Conservation (phyloP, 176 grass and related monocot genomes). For the Miscanthus lutarioriparius region DNA sequence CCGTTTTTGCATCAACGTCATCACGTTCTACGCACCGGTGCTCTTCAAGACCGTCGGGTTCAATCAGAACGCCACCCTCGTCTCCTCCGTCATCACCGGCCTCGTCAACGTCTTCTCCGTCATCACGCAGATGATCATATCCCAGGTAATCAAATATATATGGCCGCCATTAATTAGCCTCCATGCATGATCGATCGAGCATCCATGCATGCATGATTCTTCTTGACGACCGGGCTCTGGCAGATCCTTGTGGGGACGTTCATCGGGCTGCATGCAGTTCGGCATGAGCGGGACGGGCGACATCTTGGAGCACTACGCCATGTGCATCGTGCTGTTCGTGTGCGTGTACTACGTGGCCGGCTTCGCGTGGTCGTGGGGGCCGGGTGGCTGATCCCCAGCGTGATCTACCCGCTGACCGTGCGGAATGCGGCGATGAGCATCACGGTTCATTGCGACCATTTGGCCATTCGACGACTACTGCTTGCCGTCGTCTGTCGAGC, state of each 20-base stretch:
- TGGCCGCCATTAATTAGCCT: too few species aligned
- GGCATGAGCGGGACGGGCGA: slow-evolving; percentile 45
- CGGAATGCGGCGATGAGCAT: slow-evolving; percentile 44
- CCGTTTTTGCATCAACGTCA: slow-evolving; percentile 62
- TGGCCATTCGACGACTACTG: too few species aligned
- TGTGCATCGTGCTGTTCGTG: slow-evolving; percentile 67
- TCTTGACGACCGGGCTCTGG: too few species aligned
- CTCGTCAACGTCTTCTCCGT: slow-evolving; percentile 57
- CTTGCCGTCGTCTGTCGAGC: too few species aligned
- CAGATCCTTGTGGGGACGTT: slow-evolving; percentile 56
- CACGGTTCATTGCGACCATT: slow-evolving; percentile 13
- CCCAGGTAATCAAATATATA: slow-evolving; percentile 10
- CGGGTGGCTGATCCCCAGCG: slow-evolving; percentile 57
- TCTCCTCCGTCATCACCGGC: slow-evolving; percentile 61
- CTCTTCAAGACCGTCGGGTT: slow-evolving; percentile 56
- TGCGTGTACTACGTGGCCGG: slow-evolving; percentile 63
- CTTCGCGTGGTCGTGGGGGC: slow-evolving; percentile 60
- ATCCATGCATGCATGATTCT: too few species aligned
- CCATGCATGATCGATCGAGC: neutral
- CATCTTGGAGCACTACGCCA: slow-evolving; percentile 59
- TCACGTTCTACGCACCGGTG: slow-evolving; percentile 57
- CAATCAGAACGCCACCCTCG: slow-evolving; percentile 38
- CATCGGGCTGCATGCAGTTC: slow-evolving; percentile 60
- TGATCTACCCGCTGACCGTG: slow-evolving; percentile 53
- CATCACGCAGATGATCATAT: slow-evolving; percentile 69